phyloP scores from a whole-genome alignment of 2,329 filamentous ascomycete species.

The Fragosphaeria purpurea region DNA sequence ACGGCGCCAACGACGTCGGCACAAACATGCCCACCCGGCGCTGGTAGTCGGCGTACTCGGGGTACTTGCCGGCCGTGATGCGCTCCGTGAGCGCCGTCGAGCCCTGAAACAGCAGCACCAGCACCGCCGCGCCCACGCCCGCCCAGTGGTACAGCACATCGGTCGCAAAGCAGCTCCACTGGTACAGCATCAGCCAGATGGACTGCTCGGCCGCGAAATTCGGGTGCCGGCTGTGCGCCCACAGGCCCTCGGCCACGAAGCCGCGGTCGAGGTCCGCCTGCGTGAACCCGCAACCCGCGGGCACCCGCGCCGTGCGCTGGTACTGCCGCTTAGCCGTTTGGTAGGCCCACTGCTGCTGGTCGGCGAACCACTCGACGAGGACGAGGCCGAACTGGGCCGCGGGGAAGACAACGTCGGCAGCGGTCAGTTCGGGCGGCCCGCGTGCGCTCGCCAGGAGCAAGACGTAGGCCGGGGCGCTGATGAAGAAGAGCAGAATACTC shows the following conservation, averaged over 20 bases:
- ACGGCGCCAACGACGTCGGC: constrained; percentile 43
- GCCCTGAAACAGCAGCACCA: constrained; percentile 76
- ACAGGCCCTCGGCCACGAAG: constrained; percentile 76
- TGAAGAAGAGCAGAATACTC: constrained; percentile 67
- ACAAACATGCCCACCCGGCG: constrained; percentile 73
- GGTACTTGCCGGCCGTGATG: constrained; percentile 73
- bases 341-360: constrained; percentile 88
- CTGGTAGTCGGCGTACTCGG: constrained; percentile 81
- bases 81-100: constrained; percentile 82
- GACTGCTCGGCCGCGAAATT: constrained; percentile 91
- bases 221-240: constrained; percentile 81
- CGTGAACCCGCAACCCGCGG: constrained; percentile 44
- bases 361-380: constrained; percentile 66
- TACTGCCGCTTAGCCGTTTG: constrained; percentile 75
- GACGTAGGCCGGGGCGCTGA: constrained; percentile 70
- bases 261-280: constrained; percentile 78
- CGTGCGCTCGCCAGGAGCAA: constrained; percentile 64
- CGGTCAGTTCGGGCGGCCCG: constrained; percentile 33
- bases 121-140: constrained; percentile 54
- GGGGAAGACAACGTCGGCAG: constrained; percentile 39
- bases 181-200: constrained; percentile 80
- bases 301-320: constrained; percentile 60
- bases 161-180: constrained; percentile 73
- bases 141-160: constrained; percentile 70
- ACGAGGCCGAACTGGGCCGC: constrained; percentile 39